Evolutionary conservation across 2,329 filamentous ascomycete genomes (phyloP).

Genomic region (Aspergillus arachidicola): DNA sequence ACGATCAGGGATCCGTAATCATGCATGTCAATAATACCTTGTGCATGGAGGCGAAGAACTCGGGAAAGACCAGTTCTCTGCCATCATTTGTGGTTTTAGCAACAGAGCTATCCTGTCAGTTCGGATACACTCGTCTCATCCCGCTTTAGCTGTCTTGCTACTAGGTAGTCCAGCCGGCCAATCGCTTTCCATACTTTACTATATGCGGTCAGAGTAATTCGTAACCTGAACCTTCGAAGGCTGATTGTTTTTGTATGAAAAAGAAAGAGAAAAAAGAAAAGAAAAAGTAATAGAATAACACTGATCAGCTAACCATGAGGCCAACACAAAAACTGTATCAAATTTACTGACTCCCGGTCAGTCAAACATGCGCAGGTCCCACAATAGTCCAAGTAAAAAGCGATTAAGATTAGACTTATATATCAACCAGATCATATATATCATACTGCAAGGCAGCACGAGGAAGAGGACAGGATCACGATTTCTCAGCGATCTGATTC

Average conservation of each 20-base stretch:
- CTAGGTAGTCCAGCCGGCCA: too few species aligned
- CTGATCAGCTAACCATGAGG: not conserved
- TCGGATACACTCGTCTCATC: too few species aligned
- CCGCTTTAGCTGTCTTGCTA: too few species aligned
- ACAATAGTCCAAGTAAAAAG: not conserved
- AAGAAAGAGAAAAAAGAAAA: not conserved
- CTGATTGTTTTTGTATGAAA: not conserved
- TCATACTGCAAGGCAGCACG: not conserved
- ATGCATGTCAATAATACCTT: not conserved
- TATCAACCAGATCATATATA: not conserved
- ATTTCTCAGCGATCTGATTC: slow-evolving; percentile 29
- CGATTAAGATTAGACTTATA: not conserved
- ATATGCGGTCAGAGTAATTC: too few species aligned
- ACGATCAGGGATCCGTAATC: slow-evolving; percentile 12
- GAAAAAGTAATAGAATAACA: not conserved
- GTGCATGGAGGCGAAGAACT: too few species aligned
- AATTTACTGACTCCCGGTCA: not conserved
- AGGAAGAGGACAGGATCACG: not conserved
- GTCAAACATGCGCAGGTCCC: not conserved
- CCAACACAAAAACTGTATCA: not conserved
- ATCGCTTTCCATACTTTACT: too few species aligned
- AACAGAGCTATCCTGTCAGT: too few species aligned
- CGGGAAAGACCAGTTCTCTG: too few species aligned
- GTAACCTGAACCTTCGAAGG: not conserved
- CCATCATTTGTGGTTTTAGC: too few species aligned